phyloP scores from a whole-genome alignment of 2,329 filamentous ascomycete species.

The Apiospora kogelbergensis region DNA sequence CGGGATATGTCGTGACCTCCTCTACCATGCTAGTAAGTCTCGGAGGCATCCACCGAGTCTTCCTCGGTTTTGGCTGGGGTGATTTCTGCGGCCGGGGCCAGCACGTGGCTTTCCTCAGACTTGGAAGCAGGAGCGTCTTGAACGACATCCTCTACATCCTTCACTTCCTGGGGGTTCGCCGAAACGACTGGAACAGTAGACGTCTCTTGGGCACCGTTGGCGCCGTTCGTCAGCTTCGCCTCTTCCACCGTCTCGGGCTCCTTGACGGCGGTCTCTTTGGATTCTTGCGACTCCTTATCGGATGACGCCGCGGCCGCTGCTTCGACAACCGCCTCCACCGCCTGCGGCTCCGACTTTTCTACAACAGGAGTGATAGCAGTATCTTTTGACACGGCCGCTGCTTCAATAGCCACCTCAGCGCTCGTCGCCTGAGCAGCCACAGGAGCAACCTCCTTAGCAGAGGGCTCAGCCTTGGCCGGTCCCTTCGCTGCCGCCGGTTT shows the following conservation, averaged over 20 bases:
- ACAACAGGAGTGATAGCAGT: constrained; percentile 15
- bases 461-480: constrained; percentile 17
- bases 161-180: constrained; percentile 23
- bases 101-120: background rate
- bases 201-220: background rate
- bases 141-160: constrained; percentile 28
- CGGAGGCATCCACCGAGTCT: background rate
- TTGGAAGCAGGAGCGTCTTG: constrained; percentile 15
- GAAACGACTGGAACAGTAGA: constrained; percentile 12
- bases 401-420: constrained; percentile 15
- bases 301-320: constrained; percentile 9
- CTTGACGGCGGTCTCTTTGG: constrained; percentile 12
- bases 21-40: background rate
- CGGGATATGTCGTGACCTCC: background rate
- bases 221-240: constrained; percentile 16
- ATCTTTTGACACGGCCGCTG: constrained; percentile 11
- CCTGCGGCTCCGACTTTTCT: constrained; percentile 13
- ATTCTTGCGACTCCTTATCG: background rate
- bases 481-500: constrained; percentile 19
- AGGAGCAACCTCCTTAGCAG: constrained; percentile 26
- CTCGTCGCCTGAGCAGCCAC: constrained; percentile 18
- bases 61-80: constrained; percentile 9
- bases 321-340: constrained; percentile 10
- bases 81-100: background rate
- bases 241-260: constrained; percentile 8